Conservation (phyloP, 2,329 filamentous ascomycete genomes). For the Neofusicoccum sp. region DNA sequence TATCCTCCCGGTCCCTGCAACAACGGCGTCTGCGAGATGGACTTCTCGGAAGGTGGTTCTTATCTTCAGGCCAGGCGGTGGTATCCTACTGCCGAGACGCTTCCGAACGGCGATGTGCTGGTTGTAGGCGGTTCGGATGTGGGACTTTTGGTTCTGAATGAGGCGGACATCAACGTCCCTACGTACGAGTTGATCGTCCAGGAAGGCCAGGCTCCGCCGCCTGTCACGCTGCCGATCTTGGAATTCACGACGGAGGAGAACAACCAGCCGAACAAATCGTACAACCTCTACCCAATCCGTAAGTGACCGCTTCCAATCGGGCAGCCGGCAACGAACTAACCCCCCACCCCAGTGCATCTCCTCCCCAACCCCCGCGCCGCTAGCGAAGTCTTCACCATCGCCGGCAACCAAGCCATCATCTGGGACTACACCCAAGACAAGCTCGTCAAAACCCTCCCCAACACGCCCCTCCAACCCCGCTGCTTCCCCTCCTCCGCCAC, state of each 20-base stretch:
- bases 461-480: slow-evolving; percentile 4
- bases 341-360: not conserved
- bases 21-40: slow-evolving; percentile 11
- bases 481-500: slow-evolving; percentile 16
- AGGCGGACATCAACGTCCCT: slow-evolving; percentile 17
- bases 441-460: slow-evolving; percentile 8
- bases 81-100: slow-evolving; percentile 12
- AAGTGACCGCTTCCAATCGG: not conserved
- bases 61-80: slow-evolving; percentile 2
- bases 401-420: slow-evolving; percentile 13
- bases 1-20: slow-evolving; percentile 18
- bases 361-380: slow-evolving; percentile 15
- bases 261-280: slow-evolving; percentile 16
- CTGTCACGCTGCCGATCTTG: slow-evolving; percentile 12
- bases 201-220: not conserved
- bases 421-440: slow-evolving; percentile 13
- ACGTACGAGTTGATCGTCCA: slow-evolving; percentile 16
- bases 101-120: slow-evolving; percentile 9
- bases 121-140: slow-evolving; percentile 10
- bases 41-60: not conserved
- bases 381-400: slow-evolving; percentile 17
- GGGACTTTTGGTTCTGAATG: slow-evolving; percentile 8
- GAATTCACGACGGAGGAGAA: slow-evolving; percentile 14
- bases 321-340: not conserved
- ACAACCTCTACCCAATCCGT: slow-evolving; percentile 18